phyloP scores from a whole-genome alignment of 2,329 filamentous ascomycete genomes.

The Blastomyces gilchristii region DNA sequence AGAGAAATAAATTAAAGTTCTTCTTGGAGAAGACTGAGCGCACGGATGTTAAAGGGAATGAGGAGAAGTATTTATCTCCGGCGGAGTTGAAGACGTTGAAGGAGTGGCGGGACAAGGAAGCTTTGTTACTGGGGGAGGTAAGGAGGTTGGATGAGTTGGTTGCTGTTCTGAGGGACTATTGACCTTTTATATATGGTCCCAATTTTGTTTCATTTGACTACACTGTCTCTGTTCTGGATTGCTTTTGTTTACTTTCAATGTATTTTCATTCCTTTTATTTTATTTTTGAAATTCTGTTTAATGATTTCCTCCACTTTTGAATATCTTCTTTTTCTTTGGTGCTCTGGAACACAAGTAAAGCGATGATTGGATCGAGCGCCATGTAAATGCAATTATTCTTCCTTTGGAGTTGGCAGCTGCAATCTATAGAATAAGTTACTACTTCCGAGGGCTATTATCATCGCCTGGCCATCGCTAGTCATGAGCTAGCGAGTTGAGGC shows the following conservation, averaged over 20 bases:
- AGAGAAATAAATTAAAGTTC: conserved; percentile 59
- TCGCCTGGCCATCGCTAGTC: background rate
- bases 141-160: conserved; percentile 75
- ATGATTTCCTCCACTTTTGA: background rate
- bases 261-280: background rate
- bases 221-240: background rate
- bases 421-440: background rate
- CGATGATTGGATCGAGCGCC: background rate
- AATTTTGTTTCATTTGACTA: background rate
- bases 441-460: background rate
- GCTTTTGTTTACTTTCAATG: background rate
- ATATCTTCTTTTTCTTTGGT: background rate
- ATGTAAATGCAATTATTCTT: background rate
- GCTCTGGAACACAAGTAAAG: background rate
- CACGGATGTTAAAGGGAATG: conserved; percentile 72
- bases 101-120: conserved; percentile 51
- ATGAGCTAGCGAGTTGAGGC: background rate
- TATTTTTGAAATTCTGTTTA: background rate
- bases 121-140: conserved; percentile 68
- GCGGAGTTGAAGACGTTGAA: conserved; percentile 62
- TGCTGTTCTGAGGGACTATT: conserved; percentile 71
- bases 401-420: background rate
- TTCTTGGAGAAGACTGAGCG: conserved; percentile 74
- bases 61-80: conserved; percentile 66
- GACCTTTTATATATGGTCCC: conserved; percentile 16